phyloP scores from a whole-genome alignment of 2,329 filamentous ascomycete genomes.

The Cryphonectria parasitica region DNA sequence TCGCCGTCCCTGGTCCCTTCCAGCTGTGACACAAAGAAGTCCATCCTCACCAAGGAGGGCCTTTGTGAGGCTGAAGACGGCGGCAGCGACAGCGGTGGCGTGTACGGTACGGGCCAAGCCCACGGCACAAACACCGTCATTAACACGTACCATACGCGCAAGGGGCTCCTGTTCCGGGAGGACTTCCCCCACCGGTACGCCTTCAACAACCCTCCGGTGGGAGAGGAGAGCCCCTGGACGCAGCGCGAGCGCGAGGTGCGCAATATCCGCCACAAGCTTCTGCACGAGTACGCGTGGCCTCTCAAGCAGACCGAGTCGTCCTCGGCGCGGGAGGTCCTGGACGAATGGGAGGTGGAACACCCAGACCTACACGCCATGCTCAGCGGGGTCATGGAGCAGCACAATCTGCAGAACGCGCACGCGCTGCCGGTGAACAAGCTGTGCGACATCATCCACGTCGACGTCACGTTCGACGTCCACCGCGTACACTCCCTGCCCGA shows the following conservation, averaged over 20 bases:
- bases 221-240: slow-evolving; percentile 47
- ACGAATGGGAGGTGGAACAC: slow-evolving; percentile 62
- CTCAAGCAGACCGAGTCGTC: slow-evolving; percentile 60
- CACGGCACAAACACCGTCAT: slow-evolving; percentile 10
- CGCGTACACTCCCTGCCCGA: slow-evolving; percentile 60
- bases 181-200: slow-evolving; percentile 61
- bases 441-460: slow-evolving; percentile 65
- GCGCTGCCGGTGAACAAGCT: slow-evolving; percentile 48
- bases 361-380: slow-evolving; percentile 59
- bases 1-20: slow-evolving; percentile 3
- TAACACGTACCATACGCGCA: slow-evolving; percentile 27
- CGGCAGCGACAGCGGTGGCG: slow-evolving; percentile 13
- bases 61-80: slow-evolving; percentile 21
- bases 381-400: slow-evolving; percentile 46
- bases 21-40: slow-evolving; percentile 50
- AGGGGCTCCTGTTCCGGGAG: slow-evolving; percentile 42
- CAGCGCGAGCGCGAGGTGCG: slow-evolving; percentile 39
- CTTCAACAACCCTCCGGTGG: slow-evolving; percentile 53
- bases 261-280: slow-evolving; percentile 53
- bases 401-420: slow-evolving; percentile 28
- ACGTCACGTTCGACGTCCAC: slow-evolving; percentile 62
- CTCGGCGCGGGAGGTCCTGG: slow-evolving; percentile 55
- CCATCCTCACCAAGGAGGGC: slow-evolving; percentile 22
- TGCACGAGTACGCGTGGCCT: slow-evolving; percentile 62
- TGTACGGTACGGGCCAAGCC: slow-evolving; percentile 7